Conservation (phyloP, 768 basidiomycete species). For the Kwoniella sp. region DNA sequence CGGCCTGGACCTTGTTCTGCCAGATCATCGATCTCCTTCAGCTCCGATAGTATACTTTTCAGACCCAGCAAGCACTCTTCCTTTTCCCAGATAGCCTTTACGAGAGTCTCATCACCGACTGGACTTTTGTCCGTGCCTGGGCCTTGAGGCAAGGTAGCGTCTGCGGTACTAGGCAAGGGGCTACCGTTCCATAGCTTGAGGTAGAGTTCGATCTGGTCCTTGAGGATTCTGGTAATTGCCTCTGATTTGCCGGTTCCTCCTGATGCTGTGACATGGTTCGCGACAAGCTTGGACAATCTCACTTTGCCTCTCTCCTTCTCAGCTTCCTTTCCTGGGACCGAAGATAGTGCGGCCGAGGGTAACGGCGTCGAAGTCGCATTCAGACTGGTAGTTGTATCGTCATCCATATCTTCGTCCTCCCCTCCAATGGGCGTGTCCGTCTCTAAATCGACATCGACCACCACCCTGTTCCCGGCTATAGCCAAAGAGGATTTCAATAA, state of each 20-base stretch:
- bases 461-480: conserved; percentile 42
- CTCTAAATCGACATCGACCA: conserved; percentile 48
- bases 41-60: conserved; percentile 26
- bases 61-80: conserved; percentile 18
- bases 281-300: conserved; percentile 32
- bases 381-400: conserved; percentile 14
- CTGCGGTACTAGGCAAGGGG: too few species aligned
- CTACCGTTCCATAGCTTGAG: conserved; percentile 30
- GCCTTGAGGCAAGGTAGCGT: too few species aligned
- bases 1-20: conserved; percentile 9
- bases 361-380: background rate
- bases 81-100: conserved; percentile 9
- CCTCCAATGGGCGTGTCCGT: conserved; percentile 26
- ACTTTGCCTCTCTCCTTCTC: conserved; percentile 27
- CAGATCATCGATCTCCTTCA: conserved; percentile 39
- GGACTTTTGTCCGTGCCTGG: too few species aligned
- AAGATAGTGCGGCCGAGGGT: background rate
- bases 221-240: conserved; percentile 26
- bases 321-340: background rate
- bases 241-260: conserved; percentile 31
- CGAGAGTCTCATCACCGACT: background rate
- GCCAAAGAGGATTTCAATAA: conserved; percentile 42
- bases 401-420: conserved; percentile 29
- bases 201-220: conserved; percentile 26
- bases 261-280: conserved; percentile 33